Evolutionary conservation across 805 yeast genomes (phyloP), one percentile per base, ranked within the genome.

Genomic region (Cyberlindnera euphorbiae): DNA sequence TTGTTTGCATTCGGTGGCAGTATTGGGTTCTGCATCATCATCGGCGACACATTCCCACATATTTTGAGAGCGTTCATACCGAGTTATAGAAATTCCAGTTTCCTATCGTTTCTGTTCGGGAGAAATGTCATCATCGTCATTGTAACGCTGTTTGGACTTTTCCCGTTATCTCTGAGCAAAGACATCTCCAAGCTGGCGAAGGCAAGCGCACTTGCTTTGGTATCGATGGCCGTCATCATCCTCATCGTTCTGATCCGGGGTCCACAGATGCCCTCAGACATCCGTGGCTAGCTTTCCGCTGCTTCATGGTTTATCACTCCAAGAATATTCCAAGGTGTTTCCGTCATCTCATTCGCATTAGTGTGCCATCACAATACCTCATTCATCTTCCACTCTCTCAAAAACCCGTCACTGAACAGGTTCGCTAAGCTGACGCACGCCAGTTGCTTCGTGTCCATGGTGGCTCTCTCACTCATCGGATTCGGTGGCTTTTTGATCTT

Each of bases 361-460:
- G 97, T 89, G 4, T 89, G 97, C 55, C 97, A 89, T 55, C 97
- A 89, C 58, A 89, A 89, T 56, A 87, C 97, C 0, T 76, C 90
- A 19, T 82, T 89, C 52, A 90, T 89, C 29, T 89, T 80, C 63
- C 86, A 85, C 54, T 86, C 96, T 0, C 70, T 90, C 53, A 73
- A 72, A 45, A 74, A 73, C 15, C 90, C 95, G 6, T 78, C 95
- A 4, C 55, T 87, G 47, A 79, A 77, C 44, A 68, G 89, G 43
- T 89, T 89, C 55, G 71, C 84, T 28, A 67, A 62, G 27, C 72
- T 89, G 17, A 88, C 96, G 2, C 97, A 90, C 56, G 72, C 83
- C 45, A 82, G 94, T 9, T 86, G 95, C 35, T 68, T 75, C 7
- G 75, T 89, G 0, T 84, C 96, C 0, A 82, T 87, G 77, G 56